A percentile compares a stretch with the other conserved stretches of the same genome.
phyloP scores from a whole-genome alignment of 148 eudicot genomes.

The Rhododendron griersonianum region DNA sequence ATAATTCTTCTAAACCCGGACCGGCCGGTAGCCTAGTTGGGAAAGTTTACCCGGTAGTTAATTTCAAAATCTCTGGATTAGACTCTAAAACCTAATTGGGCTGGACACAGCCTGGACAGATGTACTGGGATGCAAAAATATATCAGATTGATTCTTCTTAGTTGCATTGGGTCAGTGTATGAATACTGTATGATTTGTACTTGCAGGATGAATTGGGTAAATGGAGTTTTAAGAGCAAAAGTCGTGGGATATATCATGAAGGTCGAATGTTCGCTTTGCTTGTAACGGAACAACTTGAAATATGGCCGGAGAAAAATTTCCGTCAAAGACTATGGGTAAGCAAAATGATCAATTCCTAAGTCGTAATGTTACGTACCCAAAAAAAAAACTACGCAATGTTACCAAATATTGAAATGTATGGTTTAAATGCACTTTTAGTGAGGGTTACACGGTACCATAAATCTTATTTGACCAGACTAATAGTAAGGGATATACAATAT shows the following conservation, averaged over 20 bases:
- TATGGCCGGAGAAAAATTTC: slow-evolving; percentile 48
- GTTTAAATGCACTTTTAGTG: not conserved
- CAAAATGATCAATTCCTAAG: not conserved
- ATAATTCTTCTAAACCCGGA: no score
- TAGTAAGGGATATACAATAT: no score
- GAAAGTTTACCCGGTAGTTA: no score
- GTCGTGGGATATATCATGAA: slow-evolving; percentile 34
- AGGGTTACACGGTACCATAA: not conserved
- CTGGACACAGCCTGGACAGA: no score
- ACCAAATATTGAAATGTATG: not conserved
- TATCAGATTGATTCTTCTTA: not conserved
- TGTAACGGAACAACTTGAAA: slow-evolving; percentile 50
- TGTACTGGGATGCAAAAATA: no score
- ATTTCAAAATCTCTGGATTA: no score
- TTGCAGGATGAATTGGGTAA: slow-evolving; percentile 45
- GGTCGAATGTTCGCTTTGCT: slow-evolving; percentile 60
- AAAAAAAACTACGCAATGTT: no score
- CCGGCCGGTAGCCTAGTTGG: no score
- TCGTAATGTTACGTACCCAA: not conserved
- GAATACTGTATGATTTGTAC: not conserved
- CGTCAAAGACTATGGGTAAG: slow-evolving; percentile 60
- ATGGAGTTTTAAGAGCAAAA: slow-evolving; percentile 56
- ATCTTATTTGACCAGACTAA: no score
- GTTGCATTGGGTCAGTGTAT: not conserved
- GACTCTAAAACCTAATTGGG: no score